Base-by-base conservation (phyloP, 2,329 filamentous ascomycete genomes). In the Drechslera avenae region DNA sequence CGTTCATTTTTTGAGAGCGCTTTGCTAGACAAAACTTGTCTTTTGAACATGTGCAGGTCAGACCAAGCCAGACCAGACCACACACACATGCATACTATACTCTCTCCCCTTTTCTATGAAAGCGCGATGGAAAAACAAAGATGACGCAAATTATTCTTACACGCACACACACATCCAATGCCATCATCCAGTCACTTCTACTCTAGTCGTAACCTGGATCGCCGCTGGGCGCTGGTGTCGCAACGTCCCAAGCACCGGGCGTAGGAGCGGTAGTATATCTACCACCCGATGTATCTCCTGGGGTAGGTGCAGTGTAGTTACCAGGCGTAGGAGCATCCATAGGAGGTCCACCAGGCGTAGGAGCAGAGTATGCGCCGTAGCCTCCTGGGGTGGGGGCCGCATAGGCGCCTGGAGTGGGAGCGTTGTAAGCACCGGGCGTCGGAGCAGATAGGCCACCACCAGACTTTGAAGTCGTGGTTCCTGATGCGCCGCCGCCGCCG, bases 171-270 rank as follows among this genome's bases (percentile, higher is more conserved):
- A n/a, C 21, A 23, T 2, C 19, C 19, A 21, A 4, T 4, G 6
- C 5, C 9, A 2, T 8, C 26, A 28, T 13, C 26, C 26, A 28
- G 12, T 3, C 9, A 28, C 4, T 10, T 23, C 26, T 28, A 28
- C 34, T 26, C 59, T 62, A 66, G 43, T 64, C 60, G 42, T 66
- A 66, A 1, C 62, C 57, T 7, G 60, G 63, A 32, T 66, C 63
- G 14, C 62, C 63, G 30, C 62, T 63, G n/a, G 63, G 60, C 34
- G 62, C 63, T 19, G 63, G 63, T 14, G 63, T 66, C 5, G 76
- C 78, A 4, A 86, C 86, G 2, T 83, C 85, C 50, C 78, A 80
- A 12, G 75, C 76, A 8, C 78, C 78, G 4, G 85, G 85, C n/a
- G 85, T 88, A 1, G 85, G 83, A 17, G 85, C 86, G 26, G 69